Percentiles rank a stretch among this genome's conserved stretches.
Evolutionary conservation across 2,329 filamentous ascomycete genomes (phyloP).

Genomic region (Colletotrichum destructivum): DNA sequence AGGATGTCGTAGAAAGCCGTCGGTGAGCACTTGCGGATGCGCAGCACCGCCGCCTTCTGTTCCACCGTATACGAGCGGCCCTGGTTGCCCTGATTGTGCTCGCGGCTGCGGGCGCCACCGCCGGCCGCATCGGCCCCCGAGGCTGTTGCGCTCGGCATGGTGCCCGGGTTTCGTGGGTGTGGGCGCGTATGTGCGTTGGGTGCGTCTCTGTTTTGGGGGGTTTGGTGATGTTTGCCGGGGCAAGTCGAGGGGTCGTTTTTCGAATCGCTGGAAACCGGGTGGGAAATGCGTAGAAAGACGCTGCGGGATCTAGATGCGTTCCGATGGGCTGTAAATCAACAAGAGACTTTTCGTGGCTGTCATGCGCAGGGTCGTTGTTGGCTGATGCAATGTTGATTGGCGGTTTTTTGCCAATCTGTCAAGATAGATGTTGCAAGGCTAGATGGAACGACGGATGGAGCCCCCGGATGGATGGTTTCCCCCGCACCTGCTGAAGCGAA

Average conservation of each 20-base stretch:
- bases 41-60: conserved; percentile 91
- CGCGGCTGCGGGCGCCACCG: conserved; percentile 64
- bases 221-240: conserved; percentile 21
- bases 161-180: neutral
- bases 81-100: conserved; percentile 84
- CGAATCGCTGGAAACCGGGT: neutral
- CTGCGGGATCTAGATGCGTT: neutral
- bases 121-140: conserved; percentile 67
- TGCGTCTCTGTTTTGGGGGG: neutral
- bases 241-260: conserved; percentile 3
- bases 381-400: conserved; percentile 24
- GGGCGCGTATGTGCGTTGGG: neutral
- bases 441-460: conserved; percentile 21
- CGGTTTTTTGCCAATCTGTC: conserved; percentile 37
- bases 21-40: conserved; percentile 85
- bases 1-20: conserved; percentile 98
- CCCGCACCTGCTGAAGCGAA: conserved; percentile 24
- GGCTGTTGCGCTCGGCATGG: conserved; percentile 66
- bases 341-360: neutral
- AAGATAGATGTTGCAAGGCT: conserved; percentile 39
- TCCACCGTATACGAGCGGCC: conserved; percentile 87
- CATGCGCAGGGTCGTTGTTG: conserved; percentile 11
- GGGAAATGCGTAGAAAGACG: too few relatives aligned
- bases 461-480: conserved; percentile 14
- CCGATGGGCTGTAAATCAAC: neutral